These are phyloP conservation scores for Nitzschia sp. DNA, from an alignment of 108 stramenopile genomes.

Conservation along the genomic window DNA sequence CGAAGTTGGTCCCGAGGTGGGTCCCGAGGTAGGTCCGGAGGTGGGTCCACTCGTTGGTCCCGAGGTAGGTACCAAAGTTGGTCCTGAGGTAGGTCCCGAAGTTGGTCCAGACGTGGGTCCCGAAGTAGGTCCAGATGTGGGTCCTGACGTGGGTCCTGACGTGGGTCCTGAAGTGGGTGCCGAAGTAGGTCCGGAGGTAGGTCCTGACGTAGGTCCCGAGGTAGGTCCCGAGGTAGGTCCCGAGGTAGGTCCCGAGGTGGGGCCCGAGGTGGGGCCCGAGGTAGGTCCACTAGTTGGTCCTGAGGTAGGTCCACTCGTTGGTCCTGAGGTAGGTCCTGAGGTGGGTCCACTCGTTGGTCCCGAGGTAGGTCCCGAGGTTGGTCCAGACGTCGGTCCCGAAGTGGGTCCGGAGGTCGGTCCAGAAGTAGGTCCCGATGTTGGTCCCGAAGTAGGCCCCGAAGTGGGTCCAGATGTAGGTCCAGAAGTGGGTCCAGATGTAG, in stretches of 20 bases:
- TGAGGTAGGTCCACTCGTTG: slow-evolving; percentile 11
- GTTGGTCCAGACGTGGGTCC: slow-evolving; percentile 5
- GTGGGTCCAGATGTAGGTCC: slow-evolving; percentile 12
- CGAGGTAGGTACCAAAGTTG: slow-evolving; percentile 9
- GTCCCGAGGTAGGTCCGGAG: slow-evolving; percentile 10
- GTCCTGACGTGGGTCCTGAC: background rate
- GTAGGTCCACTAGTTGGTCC: slow-evolving; percentile 5
- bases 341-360: background rate
- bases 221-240: slow-evolving; percentile 1
- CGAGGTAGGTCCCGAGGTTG: slow-evolving; percentile 12
- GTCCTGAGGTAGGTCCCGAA: background rate
- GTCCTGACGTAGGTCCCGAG: background rate
- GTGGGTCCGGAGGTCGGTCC: background rate
- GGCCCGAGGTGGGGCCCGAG: background rate
- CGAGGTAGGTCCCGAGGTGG: slow-evolving; percentile 9
- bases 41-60: slow-evolving; percentile 2
- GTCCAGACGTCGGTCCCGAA: slow-evolving; percentile 9
- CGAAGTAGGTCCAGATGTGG: slow-evolving; percentile 2
- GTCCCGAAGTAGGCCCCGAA: background rate
- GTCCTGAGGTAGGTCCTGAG: slow-evolving; percentile 12
- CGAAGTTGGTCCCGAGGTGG: slow-evolving; percentile 4
- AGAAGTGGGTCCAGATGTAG: background rate
- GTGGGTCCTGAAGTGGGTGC: background rate
- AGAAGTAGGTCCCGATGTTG: background rate
- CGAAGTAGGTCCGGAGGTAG: background rate